Conservation (phyloP, 169 alveolate genomes). For the Toxoplasma gondii region DNA sequence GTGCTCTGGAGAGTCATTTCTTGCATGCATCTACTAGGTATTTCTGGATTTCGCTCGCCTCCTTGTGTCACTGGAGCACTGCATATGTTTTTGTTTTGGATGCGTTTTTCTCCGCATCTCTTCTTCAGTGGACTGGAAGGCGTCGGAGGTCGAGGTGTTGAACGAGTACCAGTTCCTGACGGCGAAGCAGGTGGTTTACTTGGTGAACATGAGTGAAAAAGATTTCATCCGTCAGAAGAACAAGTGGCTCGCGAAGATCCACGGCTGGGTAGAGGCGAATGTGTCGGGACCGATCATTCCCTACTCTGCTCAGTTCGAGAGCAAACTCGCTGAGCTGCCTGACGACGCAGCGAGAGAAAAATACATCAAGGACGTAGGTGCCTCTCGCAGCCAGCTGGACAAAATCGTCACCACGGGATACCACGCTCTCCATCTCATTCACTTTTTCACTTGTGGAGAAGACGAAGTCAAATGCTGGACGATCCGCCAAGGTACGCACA, state of each 20-base stretch:
- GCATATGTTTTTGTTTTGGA: too few species aligned
- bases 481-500: conserved; percentile 68
- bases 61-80: too few species aligned
- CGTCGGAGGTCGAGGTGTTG: conserved; percentile 70
- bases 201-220: conserved; percentile 94
- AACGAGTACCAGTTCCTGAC: conserved; percentile 93
- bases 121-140: conserved; percentile 70
- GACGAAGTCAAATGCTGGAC: conserved; percentile 99
- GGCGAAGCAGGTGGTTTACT: conserved; percentile 98
- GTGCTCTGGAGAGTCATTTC: too few species aligned
- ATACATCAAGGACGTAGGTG: conserved; percentile 84
- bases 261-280: conserved; percentile 96
- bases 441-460: conserved; percentile 99
- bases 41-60: too few species aligned
- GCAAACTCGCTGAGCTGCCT: conserved; percentile 86
- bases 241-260: conserved; percentile 94
- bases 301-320: conserved; percentile 97
- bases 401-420: conserved; percentile 97
- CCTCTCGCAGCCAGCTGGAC: conserved; percentile 89
- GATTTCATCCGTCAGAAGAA: conserved; percentile 97
- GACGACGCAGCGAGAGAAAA: conserved; percentile 85
- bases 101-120: too few species aligned
- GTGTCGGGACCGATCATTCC: conserved; percentile 98
- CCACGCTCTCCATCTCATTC: conserved; percentile 92
- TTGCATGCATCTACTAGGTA: too few species aligned